These are phyloP conservation scores for Pugionium cornutum DNA, from an alignment of 345 rosid species.

Conservation along the genomic window DNA sequence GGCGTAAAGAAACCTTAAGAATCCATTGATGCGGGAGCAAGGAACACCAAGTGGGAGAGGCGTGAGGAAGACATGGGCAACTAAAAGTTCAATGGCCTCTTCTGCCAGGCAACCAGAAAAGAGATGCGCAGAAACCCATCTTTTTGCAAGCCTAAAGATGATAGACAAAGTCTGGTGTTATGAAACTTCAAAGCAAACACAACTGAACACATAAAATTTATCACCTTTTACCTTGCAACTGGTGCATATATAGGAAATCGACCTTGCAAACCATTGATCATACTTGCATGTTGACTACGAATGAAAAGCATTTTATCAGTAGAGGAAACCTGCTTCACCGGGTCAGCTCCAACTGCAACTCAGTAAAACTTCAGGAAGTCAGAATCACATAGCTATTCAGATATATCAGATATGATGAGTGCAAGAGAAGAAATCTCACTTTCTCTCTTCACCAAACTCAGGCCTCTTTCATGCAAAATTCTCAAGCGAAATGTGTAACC, in stretches of 20 bases:
- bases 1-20: constrained; percentile 60
- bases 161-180: constrained; percentile 10
- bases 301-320: constrained; percentile 70
- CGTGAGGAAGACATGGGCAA: constrained; percentile 74
- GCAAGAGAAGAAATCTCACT: constrained; percentile 52
- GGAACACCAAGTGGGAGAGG: constrained; percentile 81
- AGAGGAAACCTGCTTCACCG: constrained; percentile 55
- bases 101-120: constrained; percentile 88
- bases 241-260: constrained; percentile 64
- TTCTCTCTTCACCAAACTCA: constrained; percentile 68
- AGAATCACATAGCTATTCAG: constrained; percentile 25
- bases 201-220: constrained; percentile 16
- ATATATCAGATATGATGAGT: constrained; percentile 21
- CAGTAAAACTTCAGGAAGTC: constrained; percentile 22
- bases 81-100: constrained; percentile 85
- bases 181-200: constrained; percentile 21
- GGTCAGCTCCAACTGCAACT: constrained; percentile 56
- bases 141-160: constrained; percentile 77
- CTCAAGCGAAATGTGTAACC: constrained; percentile 87
- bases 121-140: constrained; percentile 91
- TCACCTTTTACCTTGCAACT: constrained; percentile 62
- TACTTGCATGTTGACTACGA: constrained; percentile 85
- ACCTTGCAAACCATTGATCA: constrained; percentile 84
- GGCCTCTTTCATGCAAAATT: constrained; percentile 87
- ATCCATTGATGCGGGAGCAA: constrained; percentile 78